phyloP scores from a whole-genome alignment of 306 rosid species.

The Heteromeles arbutifolia region DNA sequence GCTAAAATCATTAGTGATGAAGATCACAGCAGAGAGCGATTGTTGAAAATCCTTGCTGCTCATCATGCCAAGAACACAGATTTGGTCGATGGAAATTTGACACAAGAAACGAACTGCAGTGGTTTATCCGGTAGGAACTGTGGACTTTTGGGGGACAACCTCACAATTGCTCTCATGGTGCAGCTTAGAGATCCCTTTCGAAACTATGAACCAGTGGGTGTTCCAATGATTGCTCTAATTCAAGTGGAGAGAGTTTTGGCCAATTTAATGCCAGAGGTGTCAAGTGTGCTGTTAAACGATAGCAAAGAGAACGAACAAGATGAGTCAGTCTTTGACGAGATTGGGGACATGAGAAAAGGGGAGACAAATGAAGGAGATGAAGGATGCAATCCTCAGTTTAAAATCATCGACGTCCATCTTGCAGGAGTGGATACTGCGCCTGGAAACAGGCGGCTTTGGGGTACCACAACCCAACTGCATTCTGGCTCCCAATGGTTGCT shows the following conservation, averaged over 20 bases:
- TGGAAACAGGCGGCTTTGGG: slow-evolving; percentile 43
- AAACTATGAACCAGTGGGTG: slow-evolving; percentile 61
- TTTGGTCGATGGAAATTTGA: slow-evolving; percentile 28
- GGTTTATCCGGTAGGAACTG: slow-evolving; percentile 15
- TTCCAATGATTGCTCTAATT: slow-evolving; percentile 58
- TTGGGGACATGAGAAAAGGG: neutral
- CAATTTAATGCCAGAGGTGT: slow-evolving; percentile 8
- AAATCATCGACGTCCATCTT: slow-evolving; percentile 41
- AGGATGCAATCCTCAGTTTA: slow-evolving; percentile 11
- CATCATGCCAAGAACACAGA: slow-evolving; percentile 46
- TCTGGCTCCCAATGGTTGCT: slow-evolving; percentile 66
- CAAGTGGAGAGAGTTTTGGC: slow-evolving; percentile 45
- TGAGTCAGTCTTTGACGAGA: slow-evolving; percentile 3
- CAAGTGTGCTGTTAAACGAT: neutral
- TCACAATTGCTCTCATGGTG: slow-evolving; percentile 43
- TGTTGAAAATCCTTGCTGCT: slow-evolving; percentile 38
- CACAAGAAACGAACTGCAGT: slow-evolving; percentile 14
- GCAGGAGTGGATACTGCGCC: slow-evolving; percentile 42
- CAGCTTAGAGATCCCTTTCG: slow-evolving; percentile 64
- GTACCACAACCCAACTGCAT: slow-evolving; percentile 44
- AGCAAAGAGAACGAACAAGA: slow-evolving; percentile 8
- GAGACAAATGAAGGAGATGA: slow-evolving; percentile 14
- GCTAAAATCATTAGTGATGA: slow-evolving; percentile 45
- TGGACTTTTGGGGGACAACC: slow-evolving; percentile 51
- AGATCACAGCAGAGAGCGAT: slow-evolving; percentile 27